Evolutionary conservation across 2,329 filamentous ascomycete species (phyloP), one percentile per base, ranked within the genome.

Genomic region (Aspergillus costaricaensis): DNA sequence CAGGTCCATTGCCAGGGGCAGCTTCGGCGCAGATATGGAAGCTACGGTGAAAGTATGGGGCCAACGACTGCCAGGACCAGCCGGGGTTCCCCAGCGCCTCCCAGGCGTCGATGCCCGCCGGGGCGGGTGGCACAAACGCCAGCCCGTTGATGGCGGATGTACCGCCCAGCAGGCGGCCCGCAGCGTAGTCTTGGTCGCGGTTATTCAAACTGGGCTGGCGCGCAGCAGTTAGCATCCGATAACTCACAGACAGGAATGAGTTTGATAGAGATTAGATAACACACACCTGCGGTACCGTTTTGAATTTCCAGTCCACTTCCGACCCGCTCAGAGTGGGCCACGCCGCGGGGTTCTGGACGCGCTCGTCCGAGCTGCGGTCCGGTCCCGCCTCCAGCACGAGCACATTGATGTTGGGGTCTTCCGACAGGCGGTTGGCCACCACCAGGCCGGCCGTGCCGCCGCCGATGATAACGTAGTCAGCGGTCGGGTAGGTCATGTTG

Each of bases 51-150:
- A 36, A 66, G 43, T 68, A 70, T 1, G 67, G 66, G 7, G 41
- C 27, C 2, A 68, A 48, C 0, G 47, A 47, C 8, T 65, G 54
- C 67, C 67, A 66, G 12, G 41, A 59, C 66, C 68, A 69, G 8
- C 55, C 43, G 3, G 59, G 5, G 21, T 67, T 66, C 15, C 69
- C 55, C n/a, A 80, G 65, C 2, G 69, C 68, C 3, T 61, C 60
- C 55, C 69, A 70, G 27, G 72, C 70, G 12, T 75, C 69, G 15
- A 77, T 72, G 3, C 71, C 74, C 0, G 70, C 79, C 1, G 77
- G 78, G 0, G 78, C 78, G 1, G 81, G 58, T 25, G 82, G 78
- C 23, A 81, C 38, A 30, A 54, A 49, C 1, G 48, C 32, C 14
- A 41, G 21, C 9, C 43, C 50, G 23, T 58, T 61, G 10, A 61